phyloP scores from a whole-genome alignment of 257 asterid genomes.

The Scutellaria galericulata region DNA sequence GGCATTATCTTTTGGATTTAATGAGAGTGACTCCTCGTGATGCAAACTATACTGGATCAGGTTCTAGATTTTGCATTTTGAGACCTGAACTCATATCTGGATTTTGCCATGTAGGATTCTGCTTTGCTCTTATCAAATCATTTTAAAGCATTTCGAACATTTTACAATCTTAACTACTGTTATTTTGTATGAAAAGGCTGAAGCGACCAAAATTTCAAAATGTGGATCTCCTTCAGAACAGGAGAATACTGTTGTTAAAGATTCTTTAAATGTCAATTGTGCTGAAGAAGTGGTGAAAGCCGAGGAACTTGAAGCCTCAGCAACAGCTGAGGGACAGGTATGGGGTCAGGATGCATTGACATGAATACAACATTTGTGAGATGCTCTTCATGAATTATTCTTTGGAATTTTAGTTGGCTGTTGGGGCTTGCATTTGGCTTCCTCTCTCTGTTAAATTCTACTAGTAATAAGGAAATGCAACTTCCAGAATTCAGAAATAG shows the following conservation, averaged over 20 bases:
- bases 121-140: not conserved
- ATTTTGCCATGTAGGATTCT: constrained; percentile 64
- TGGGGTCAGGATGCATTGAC: not conserved
- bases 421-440: too few species aligned
- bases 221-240: constrained; percentile 43
- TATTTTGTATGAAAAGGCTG: constrained; percentile 49
- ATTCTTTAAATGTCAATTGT: constrained; percentile 45
- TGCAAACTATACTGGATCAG: constrained; percentile 77
- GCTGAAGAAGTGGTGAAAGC: constrained; percentile 45
- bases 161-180: constrained; percentile 30
- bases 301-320: constrained; percentile 40
- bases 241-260: constrained; percentile 41
- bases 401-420: too few species aligned
- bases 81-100: constrained; percentile 83
- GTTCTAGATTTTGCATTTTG: constrained; percentile 86
- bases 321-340: constrained; percentile 41
- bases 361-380: constrained; percentile 10
- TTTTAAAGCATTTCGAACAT: constrained; percentile 19
- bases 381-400: not conserved
- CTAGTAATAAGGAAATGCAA: too few species aligned
- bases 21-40: constrained; percentile 98
- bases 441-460: too few species aligned
- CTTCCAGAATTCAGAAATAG: too few species aligned
- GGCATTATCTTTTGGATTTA: constrained; percentile 92
- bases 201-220: constrained; percentile 60